Evolutionary conservation across 805 yeast genomes (phyloP), one percentile per base, ranked within the genome.

Genomic region (Metschnikowia baotianmanensis): DNA sequence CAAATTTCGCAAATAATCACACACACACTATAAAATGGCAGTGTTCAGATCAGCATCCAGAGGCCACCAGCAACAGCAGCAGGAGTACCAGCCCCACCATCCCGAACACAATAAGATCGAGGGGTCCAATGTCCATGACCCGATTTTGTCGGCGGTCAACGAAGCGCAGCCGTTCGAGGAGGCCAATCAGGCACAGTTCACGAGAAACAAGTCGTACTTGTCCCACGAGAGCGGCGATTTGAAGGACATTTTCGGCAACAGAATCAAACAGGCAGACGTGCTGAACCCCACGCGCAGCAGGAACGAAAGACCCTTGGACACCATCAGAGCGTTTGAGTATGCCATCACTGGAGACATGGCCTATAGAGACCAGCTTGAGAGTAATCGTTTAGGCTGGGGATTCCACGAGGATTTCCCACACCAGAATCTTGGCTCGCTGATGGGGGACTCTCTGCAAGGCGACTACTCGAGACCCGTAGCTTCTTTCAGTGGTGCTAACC

Each of bases 301-400:
- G 63, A 91, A 90, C 62, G 99, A 93, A 66, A 79, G 99, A 56
- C 99, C 99, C 4, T 69, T 93, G 55, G 99, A 95, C 62, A 93
- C 99, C 2, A 90, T 93, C 56, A 76, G 98, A 53, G 75, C 86
- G 5, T 93, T 93, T 64, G 98, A 93, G 69, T 93, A 83, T 59
- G 82, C 97, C 27, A 89, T 93, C 49, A 87, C 96, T 6, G 96
- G 96, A 38, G 99, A 93, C 62, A 67, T 74, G 43, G 63, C 77
- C 10, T 83, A 86, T 69, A 80, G 82, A 39, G 93, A 87, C 42
- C 88, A 86, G 54, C 71, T 88, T 55, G 97, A 90, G 63, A 74
- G 90, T 4, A 77, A 78, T 6, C 71, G 78, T 15, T 74, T 84
- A 31, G 98, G 97, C 12, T 90, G 95, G 83, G 80, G 85, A 40